Base-by-base conservation (phyloP, 139 green algal genomes). In the Micractinium conductrix region DNA sequence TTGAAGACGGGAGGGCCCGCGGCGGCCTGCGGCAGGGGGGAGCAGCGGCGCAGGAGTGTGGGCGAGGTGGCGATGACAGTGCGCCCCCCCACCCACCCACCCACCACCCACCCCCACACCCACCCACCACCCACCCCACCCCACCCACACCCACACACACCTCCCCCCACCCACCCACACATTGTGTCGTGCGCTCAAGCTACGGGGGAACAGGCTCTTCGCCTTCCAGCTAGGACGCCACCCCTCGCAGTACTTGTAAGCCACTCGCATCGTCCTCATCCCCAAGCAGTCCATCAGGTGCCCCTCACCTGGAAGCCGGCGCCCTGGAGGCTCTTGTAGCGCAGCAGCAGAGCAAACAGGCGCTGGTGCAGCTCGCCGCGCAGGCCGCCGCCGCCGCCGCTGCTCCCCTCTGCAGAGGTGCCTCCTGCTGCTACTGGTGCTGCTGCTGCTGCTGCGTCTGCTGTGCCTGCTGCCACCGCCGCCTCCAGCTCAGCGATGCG, bases 281-380 rank as follows among this genome's bases (percentile, higher is more conserved):
- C n/a, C n/a, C n/a, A n/a, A n/a, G n/a, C n/a, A n/a, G n/a, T n/a
- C n/a, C n/a, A n/a, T n/a, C n/a, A 35, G 26, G 10, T 4, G 17
- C 26, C 8, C n/a, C 63, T 37, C 63, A 42, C 63, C 63, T 71
- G 63, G 30, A 71, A 71, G 63, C 63, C 63, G 12, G 63, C 63
- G 0, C 63, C 63, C 63, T 71, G 63, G 28, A 71, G n/a, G 63
- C 63, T 71, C 63, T 71, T 71, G 63, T 71, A 71, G 12, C 63
- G 63, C 63, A 71, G 63, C 63, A 71, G 63, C 63, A 71, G 63
- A 9, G 63, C 63, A 71, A 71, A 71, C 63, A 71, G 30, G 63
- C 63, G 63, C 30, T 42, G 63, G 6, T 71, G 63, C n/a, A 71
- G 40, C 63, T 71, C 63, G 8, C 28, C 33, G n/a, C 63, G 63